Conservation (phyloP, 1,139 yeast genomes). For the Sugiyamaella sp. region DNA sequence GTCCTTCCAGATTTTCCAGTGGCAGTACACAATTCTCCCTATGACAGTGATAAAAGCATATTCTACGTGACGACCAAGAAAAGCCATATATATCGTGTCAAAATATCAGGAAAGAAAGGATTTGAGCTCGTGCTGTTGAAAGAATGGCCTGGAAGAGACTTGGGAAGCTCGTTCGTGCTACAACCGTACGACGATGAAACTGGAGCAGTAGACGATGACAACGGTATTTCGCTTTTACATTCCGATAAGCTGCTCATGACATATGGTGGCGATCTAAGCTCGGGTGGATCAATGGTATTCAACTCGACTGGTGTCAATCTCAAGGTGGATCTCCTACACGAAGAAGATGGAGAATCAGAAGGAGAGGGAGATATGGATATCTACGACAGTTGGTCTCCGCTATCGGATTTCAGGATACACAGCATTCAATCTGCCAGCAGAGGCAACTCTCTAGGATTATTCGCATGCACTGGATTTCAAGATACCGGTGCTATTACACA, state of each 20-base stretch:
- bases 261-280: constrained; percentile 30
- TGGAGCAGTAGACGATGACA: constrained; percentile 7
- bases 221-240: constrained; percentile 13
- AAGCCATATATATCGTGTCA: constrained; percentile 24
- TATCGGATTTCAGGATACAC: constrained; percentile 45
- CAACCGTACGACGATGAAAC: constrained; percentile 26
- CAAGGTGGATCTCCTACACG: constrained; percentile 3
- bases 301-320: background rate
- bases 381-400: constrained; percentile 55
- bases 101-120: constrained; percentile 18
- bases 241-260: constrained; percentile 24
- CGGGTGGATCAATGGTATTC: constrained; percentile 26
- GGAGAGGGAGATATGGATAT: constrained; percentile 24
- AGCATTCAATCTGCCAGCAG: constrained; percentile 28
- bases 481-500: constrained; percentile 48
- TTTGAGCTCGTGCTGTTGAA: constrained; percentile 13
- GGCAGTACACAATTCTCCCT: constrained; percentile 23
- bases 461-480: constrained; percentile 53
- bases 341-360: constrained; percentile 11
- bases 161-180: constrained; percentile 29
- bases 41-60: constrained; percentile 16
- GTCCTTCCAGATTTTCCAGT: constrained; percentile 15
- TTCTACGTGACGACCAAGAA: constrained; percentile 28
- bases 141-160: constrained; percentile 19
- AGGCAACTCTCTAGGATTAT: constrained; percentile 44